Conservation (phyloP, 225 moss, liverwort and hornwort genomes). For the Anthoceros angustus region DNA sequence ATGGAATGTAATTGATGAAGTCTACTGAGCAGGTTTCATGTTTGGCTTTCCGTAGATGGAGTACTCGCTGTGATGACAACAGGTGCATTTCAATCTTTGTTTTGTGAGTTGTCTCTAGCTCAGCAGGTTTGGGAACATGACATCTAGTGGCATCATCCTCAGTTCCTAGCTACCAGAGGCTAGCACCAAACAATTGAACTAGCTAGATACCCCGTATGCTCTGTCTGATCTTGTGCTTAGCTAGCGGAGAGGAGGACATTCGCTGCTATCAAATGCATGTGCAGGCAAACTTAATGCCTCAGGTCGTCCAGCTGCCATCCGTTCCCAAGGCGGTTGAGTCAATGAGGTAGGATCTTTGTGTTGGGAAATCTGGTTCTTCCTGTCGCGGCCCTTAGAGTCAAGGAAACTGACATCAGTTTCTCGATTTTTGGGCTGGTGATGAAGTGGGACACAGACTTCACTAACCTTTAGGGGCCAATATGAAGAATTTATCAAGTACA, state of each 20-base stretch:
- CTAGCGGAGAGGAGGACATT: neutral
- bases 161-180: no score
- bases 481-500: neutral
- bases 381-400: neutral
- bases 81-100: no score
- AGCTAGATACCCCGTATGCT: no score
- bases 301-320: neutral
- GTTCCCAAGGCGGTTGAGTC: neutral
- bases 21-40: no score
- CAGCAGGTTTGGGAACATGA: no score
- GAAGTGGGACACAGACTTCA: constrained; percentile 1
- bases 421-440: neutral
- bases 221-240: neutral
- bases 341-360: neutral
- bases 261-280: constrained; percentile 3
- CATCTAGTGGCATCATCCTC: no score
- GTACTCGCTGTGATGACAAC: no score
- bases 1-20: no score
- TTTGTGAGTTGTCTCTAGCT: no score
- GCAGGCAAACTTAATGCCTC: constrained; percentile 3
- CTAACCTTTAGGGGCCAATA: neutral
- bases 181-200: no score
- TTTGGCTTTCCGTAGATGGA: no score
- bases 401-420: neutral
- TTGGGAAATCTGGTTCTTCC: neutral